Conservation (phyloP, 1,139 yeast genomes). For the Lodderomyces margitis region DNA sequence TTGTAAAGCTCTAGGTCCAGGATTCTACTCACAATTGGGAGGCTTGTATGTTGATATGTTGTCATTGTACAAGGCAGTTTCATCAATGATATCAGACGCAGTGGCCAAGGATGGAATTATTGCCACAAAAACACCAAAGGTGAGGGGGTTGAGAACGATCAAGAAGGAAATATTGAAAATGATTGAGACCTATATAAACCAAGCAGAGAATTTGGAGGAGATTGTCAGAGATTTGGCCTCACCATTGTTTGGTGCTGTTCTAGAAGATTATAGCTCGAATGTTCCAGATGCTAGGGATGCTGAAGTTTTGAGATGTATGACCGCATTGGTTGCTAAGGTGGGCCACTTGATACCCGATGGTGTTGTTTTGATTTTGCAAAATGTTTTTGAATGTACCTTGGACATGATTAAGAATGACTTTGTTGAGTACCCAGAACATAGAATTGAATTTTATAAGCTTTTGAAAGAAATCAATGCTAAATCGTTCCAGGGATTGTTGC, state of each 20-base stretch:
- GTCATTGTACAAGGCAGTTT: constrained; percentile 84
- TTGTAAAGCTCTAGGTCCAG: constrained; percentile 90
- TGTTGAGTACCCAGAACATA: constrained; percentile 95
- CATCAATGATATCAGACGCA: constrained; percentile 79
- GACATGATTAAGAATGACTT: constrained; percentile 95
- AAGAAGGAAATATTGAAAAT: constrained; percentile 91
- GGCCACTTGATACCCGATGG: constrained; percentile 91
- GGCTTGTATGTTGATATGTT: constrained; percentile 87
- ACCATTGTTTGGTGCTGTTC: constrained; percentile 79
- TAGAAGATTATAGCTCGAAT: constrained; percentile 84
- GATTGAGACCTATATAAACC: constrained; percentile 83
- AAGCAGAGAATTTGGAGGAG: constrained; percentile 84
- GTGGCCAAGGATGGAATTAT: constrained; percentile 79
- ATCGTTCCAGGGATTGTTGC: constrained; percentile 81
- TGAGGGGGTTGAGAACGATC: constrained; percentile 91
- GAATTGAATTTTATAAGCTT: constrained; percentile 91
- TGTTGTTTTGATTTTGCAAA: constrained; percentile 81
- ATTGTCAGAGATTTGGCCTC: constrained; percentile 82
- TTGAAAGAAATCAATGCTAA: constrained; percentile 82
- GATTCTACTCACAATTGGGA: constrained; percentile 85
- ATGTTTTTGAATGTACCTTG: constrained; percentile 91
- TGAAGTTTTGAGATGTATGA: constrained; percentile 92
- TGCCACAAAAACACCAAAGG: constrained; percentile 94
- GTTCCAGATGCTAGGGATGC: constrained; percentile 98
- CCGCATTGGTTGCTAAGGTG: constrained; percentile 82